A percentile compares a stretch with the other conserved stretches of the same genome.
These are phyloP conservation scores for Neurospora tetraspora DNA, from an alignment of 495 filamentous ascomycete genomes.

Conservation along the genomic window DNA sequence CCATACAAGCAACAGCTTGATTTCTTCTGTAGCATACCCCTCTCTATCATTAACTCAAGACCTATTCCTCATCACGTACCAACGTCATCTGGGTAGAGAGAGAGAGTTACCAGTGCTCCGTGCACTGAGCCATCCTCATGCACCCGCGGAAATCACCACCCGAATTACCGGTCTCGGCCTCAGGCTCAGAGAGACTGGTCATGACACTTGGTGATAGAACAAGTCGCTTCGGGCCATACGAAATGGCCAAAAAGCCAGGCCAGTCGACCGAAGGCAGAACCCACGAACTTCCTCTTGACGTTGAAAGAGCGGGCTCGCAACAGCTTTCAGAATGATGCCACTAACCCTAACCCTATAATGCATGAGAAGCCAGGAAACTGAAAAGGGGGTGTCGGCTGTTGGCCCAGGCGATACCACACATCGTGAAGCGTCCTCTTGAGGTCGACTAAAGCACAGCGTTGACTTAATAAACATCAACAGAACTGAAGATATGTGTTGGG, in stretches of 20 bases:
- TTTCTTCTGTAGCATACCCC: too few relatives aligned
- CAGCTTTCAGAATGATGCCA: neutral
- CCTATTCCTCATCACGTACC: neutral
- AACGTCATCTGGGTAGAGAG: too few relatives aligned
- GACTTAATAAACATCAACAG: neutral
- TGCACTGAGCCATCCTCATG: neutral
- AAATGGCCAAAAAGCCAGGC: constrained; percentile 1
- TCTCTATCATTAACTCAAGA: neutral
- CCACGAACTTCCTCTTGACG: neutral
- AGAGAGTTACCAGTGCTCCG: neutral
- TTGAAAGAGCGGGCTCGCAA: neutral
- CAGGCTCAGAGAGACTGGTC: neutral
- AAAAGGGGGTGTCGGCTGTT: neutral
- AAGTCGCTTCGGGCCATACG: constrained; percentile 2
- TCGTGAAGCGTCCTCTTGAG: neutral
- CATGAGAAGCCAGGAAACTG: neutral
- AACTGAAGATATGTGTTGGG: neutral
- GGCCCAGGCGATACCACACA: neutral
- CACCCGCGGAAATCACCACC: neutral
- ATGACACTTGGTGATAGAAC: neutral
- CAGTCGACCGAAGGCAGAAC: neutral
- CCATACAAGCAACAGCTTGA: neutral
- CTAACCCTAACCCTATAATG: neutral
- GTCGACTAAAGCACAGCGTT: neutral
- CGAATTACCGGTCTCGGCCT: neutral